phyloP scores from a whole-genome alignment of 2,329 filamentous ascomycete species.

The Daldinia sp. region DNA sequence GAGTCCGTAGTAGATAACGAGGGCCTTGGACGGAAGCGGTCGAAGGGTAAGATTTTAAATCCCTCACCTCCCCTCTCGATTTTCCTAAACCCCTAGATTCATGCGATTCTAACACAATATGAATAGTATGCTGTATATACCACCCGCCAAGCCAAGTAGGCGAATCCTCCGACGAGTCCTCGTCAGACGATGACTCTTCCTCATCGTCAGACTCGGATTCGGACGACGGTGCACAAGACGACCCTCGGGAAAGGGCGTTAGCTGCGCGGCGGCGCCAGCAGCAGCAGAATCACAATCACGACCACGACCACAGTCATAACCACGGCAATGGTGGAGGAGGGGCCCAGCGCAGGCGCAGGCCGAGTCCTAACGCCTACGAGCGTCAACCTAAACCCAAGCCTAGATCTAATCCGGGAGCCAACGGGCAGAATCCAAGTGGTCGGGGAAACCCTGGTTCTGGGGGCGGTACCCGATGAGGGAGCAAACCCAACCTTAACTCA shows the following conservation, averaged over 20 bases:
- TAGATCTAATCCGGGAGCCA: constrained; percentile 52
- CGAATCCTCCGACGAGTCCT: constrained; percentile 74
- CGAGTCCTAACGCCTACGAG: constrained; percentile 86
- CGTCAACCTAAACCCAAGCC: constrained; percentile 73
- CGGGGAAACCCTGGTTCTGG: constrained; percentile 16
- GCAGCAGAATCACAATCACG: constrained; percentile 50
- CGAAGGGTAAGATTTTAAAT: constrained; percentile 75
- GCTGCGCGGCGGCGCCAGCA: constrained; percentile 46
- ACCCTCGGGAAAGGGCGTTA: constrained; percentile 48
- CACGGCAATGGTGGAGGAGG: constrained; percentile 38
- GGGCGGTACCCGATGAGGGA: background rate
- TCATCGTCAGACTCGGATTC: constrained; percentile 61
- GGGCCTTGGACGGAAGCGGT: constrained; percentile 91
- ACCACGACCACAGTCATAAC: constrained; percentile 47
- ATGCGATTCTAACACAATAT: constrained; percentile 1
- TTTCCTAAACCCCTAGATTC: constrained; percentile 4
- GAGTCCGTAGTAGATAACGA: constrained; percentile 96
- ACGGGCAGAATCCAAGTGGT: constrained; percentile 16
- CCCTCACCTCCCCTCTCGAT: background rate
- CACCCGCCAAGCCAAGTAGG: constrained; percentile 84
- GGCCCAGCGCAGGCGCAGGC: constrained; percentile 56
- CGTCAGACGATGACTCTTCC: constrained; percentile 62
- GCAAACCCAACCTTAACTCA: background rate
- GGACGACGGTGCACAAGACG: constrained; percentile 42
- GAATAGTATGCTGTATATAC: constrained; percentile 96